Evolutionary conservation across 306 rosid species (phyloP).

Genomic region (Potentilla sterilis): DNA sequence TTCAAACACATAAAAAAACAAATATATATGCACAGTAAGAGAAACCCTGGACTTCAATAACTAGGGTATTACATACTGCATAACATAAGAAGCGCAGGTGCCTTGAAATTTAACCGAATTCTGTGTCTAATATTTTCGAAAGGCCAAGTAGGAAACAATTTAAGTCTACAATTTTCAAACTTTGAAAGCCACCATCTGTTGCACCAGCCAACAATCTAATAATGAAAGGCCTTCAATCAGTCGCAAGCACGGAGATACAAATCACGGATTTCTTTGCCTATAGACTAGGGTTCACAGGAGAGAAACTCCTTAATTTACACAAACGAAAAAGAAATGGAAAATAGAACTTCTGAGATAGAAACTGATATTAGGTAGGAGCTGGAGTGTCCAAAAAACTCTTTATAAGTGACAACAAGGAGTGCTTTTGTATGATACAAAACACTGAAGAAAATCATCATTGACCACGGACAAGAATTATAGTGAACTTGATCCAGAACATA

Average conservation of each 20-base stretch:
- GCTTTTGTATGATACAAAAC: background rate
- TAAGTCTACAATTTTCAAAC: background rate
- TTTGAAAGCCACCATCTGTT: too few species aligned
- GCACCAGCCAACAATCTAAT: background rate
- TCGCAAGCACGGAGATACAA: background rate
- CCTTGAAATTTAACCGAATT: background rate
- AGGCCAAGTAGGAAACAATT: background rate
- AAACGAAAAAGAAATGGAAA: background rate
- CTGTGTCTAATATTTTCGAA: background rate
- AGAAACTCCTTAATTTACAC: background rate
- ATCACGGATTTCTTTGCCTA: background rate
- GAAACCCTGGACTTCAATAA: background rate
- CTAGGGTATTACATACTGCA: background rate
- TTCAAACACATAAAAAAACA: too few species aligned
- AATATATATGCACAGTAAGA: too few species aligned
- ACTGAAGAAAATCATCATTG: background rate
- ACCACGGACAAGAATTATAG: background rate
- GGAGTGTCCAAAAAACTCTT: background rate
- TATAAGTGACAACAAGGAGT: background rate
- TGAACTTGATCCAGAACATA: background rate
- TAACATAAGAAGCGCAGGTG: background rate
- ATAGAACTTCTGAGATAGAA: background rate
- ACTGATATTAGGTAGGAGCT: background rate
- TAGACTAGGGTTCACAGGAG: background rate
- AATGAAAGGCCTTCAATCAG: background rate